Base-by-base conservation (phyloP, 2,329 filamentous ascomycete species). In the Zymoseptoria passerinii region DNA sequence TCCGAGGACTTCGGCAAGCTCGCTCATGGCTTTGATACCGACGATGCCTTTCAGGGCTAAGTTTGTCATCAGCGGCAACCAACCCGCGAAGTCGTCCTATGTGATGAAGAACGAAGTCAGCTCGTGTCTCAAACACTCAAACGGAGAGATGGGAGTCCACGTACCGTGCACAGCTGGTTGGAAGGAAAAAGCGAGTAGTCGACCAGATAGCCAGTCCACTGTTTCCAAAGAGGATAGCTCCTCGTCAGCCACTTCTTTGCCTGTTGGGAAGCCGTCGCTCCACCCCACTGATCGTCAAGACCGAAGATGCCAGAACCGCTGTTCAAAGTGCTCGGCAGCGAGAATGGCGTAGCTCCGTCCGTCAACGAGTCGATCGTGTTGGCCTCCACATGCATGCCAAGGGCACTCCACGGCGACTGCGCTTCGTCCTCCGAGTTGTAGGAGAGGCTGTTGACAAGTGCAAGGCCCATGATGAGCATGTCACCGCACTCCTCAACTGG, bases 21-120 rank as follows among this genome's bases (percentile, higher is more conserved):
- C 82, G 64, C 83, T 83, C 85, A 91, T 91, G 23, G 88, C 88
- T 69, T 85, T 84, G 71, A 92, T 87, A 20, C 88, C 89, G 57
- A 94, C 84, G 64, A 92, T 92, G 50, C 89, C 89, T 73, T 94
- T 94, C 61, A 94, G 78, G 0, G 89, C 89, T 20, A 94, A 78
- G 68, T 94, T 92, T 2, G 88, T 92, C 71, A 92, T 89, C 62
- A 92, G 85, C 4, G 85, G 82, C 19, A 91, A 78, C 72, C 86
- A 86, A 48, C 89, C 89, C 1, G 89, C 89, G 71, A 92, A 94
- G 69, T 94, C 89, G 68, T 94, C 89, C 35, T 44, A 44, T 23
- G 23, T 23, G 23, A 23, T 4, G 23, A 23, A 23, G 23, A 23
- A 23, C 4, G 23, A 23, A 16, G 4, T 44, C n/a, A 44, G 35